Conservation (phyloP, 345 rosid species). For the Punica granatum region DNA sequence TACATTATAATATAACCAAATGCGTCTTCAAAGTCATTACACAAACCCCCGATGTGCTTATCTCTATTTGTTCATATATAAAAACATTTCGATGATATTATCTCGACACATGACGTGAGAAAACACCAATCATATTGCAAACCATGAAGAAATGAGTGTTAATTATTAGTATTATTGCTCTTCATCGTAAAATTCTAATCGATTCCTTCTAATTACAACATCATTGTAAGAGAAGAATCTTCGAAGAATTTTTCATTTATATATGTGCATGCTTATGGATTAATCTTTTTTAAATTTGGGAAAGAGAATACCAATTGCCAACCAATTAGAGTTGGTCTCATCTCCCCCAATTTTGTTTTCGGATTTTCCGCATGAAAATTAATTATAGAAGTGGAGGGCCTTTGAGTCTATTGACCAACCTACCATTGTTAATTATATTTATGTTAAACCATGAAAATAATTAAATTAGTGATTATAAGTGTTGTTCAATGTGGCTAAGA, state of each 20-base stretch:
- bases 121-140: too few relatives aligned
- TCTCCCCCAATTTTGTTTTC: background rate
- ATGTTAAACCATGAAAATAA: background rate
- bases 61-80: background rate
- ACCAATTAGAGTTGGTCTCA: background rate
- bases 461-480: background rate
- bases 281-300: too few relatives aligned
- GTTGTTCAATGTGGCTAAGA: background rate
- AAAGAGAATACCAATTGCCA: background rate
- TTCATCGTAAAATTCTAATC: too few relatives aligned
- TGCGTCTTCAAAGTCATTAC: conserved; percentile 5
- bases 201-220: too few relatives aligned
- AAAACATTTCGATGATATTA: too few relatives aligned
- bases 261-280: too few relatives aligned
- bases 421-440: background rate
- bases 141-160: too few relatives aligned
- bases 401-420: conserved; percentile 4
- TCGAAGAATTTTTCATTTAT: too few relatives aligned
- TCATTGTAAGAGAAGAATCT: too few relatives aligned
- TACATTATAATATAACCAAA: background rate
- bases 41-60: background rate
- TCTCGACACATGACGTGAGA: too few relatives aligned
- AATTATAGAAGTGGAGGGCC: background rate
- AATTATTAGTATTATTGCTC: too few relatives aligned
- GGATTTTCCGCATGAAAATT: background rate